phyloP scores from a whole-genome alignment of 306 rosid genomes.

The Dalbergia oliveri region DNA sequence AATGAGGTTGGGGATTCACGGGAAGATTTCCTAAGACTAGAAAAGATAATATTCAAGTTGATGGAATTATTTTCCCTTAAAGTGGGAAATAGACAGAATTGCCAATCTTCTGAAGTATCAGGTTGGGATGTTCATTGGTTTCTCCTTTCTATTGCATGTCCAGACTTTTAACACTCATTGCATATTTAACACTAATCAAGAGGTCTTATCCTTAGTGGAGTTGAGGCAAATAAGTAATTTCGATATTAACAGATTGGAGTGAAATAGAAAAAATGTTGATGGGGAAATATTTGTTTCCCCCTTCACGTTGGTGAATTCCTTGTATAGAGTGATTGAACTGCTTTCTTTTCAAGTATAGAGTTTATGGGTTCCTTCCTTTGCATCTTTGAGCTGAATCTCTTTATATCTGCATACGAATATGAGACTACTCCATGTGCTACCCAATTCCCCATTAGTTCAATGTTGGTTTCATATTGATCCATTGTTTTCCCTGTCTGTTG shows the following conservation, averaged over 20 bases:
- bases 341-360: not conserved
- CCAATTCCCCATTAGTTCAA: not conserved
- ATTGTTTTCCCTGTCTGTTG: not conserved
- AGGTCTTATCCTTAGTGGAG: constrained; percentile 12
- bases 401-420: constrained; percentile 13
- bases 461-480: constrained; percentile 7
- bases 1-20: not conserved
- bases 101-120: constrained; percentile 17
- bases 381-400: constrained; percentile 25
- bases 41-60: constrained; percentile 17
- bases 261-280: constrained; percentile 26
- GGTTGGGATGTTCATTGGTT: not conserved
- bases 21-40: constrained; percentile 1
- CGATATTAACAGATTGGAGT: constrained; percentile 22
- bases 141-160: constrained; percentile 15
- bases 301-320: constrained; percentile 30
- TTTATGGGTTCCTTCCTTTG: constrained; percentile 33
- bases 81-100: constrained; percentile 27
- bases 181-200: constrained; percentile 9
- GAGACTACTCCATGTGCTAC: not conserved
- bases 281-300: not conserved
- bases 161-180: not conserved
- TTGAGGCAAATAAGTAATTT: constrained; percentile 8
- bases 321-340: not conserved
- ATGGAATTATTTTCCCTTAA: constrained; percentile 16